Evolutionary conservation across 2,329 filamentous ascomycete species (phyloP), one percentile per base, ranked within the genome.

Genomic region (Hymenoscyphus infarciens): DNA sequence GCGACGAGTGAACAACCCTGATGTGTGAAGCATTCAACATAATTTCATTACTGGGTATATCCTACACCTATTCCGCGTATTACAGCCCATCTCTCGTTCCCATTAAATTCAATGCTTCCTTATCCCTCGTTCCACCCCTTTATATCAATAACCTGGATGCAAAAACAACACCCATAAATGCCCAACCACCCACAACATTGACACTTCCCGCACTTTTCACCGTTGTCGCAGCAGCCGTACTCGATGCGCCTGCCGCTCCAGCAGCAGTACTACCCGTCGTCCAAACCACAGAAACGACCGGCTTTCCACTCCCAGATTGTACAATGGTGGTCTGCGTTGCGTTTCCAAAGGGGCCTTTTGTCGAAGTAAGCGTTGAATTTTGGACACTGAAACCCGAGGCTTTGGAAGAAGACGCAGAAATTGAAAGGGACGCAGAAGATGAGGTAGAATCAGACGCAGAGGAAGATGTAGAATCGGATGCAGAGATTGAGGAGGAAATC

Each of bases 31-130:
- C 19, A 52, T 52, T 52, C 22, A 52, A 52, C 45, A 11, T 52
- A 52, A 52, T 52, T 25, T 52, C 45, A 52, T 52, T 52, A 52
- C 13, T 45, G 45, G 45, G 45, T 52, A 52, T 52, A 22, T 52
- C 45, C 45, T 38, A 22, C 45, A 52, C 19, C 16, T 25, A 52
- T 22, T 52, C 45, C 45, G 25, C 45, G 19, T 13, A 52, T 52
- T 27, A 25, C 22, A 52, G 19, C 8, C 2, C 10, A 3, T 49
- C n/a, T 13, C 10, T 52, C 35, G 13, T 52, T 19, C 22, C 45
- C 45, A 55, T 31, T 55, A 55, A 55, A 27, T 55, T 15, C 53
- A 5, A 25, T 55, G 16, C 53, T 29, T 55, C 52, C 27, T 33
- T n/a, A 29, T 11, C 25, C 10, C 53, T 55, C 29, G 5, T 52